Base-by-base conservation (phyloP, 1,284 basidiomycete species). In the Papiliotrema nemorosa region DNA sequence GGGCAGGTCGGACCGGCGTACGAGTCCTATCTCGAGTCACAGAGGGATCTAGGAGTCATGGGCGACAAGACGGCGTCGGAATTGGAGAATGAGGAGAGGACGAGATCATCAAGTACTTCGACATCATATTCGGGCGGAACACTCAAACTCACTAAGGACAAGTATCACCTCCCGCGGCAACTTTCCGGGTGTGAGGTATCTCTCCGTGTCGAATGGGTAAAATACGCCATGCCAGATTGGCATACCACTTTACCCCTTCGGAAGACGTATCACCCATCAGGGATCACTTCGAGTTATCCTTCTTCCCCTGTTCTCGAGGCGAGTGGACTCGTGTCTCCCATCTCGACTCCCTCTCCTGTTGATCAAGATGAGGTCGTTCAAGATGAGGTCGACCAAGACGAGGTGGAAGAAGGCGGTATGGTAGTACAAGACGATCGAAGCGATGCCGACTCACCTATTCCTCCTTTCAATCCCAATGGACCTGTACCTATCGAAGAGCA, bases 221-320 rank as follows among this genome's bases (percentile, higher is more conserved):
- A 55, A 24, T 51, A 55, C 33, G 12, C 39, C n/a, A 22, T 55
- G 21, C 34, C 53, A 6, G 49, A 55, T 43, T 47, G 48, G 44
- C 42, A 27, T 22, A 40, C 29, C 21, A n/a, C 36, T 14, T 7
- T 31, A 31, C 33, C 43, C 37, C 22, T 9, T 9, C 4, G 9
- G 39, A 7, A 24, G 35, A 12, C 33, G 33, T 13, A 39, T 16
- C 3, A 18, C n/a, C 10, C 26, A 31, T 34, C 2, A 27, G 44
- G 5, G 13, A 34, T 5, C 22, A 37, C 21, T 12, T 53, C 35
- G 18, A 7, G 9, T 33, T 42, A 36, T 14, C 35, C 27, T 22
- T 36, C 3, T 16, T 40, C 18, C 12, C 22, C n/a, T 33, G 42
- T 42, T 18, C 36, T 37, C 36, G 31, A n/a, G 31, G 31, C 10